Base-by-base conservation (phyloP, 495 filamentous ascomycete species). In the Penicillium arizonense region DNA sequence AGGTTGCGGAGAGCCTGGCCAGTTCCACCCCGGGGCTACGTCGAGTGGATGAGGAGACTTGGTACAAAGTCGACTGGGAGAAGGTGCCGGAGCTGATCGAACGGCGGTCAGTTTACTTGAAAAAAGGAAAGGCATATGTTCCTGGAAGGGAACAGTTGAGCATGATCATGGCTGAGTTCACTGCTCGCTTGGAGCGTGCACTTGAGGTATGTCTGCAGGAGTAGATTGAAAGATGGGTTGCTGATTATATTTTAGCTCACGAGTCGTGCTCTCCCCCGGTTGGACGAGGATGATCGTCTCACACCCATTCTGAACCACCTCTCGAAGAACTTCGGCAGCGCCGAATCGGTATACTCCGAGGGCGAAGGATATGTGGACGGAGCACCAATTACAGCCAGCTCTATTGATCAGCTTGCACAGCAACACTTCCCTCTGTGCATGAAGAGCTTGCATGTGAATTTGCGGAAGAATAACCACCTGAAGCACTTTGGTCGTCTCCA, bases 41-140 rank as follows among this genome's bases (percentile, higher is more conserved):
- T 63, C 71, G 75, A 44, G 68, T 79, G 20, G 85, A 93, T 28
- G 89, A 91, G n/a, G 88, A 91, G 52, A 80, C 75, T 5, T 99
- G 90, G 85, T 96, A 89, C 73, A 97, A 96, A 68, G 89, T 97
- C 4, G 90, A 96, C 63, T 99, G 93, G 90, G 87, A 89, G 68
- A 82, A 82, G 7, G 95, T 97, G 12, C 89, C 91, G 0, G 95
- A 97, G 58, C 72, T 99, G 36, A 85, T 99, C 4, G 92, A 96
- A 71, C 59, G 74, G 39, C 80, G 95, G 30, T 76, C 79, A 28
- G 90, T 96, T 3, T 85, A 91, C 42, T 42, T 99, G 48, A 87
- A 77, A 55, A 82, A 67, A 23, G 95, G 95, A 0, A 91, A 89
- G 63, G 95, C 95, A 2, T 99, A 91, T 67, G 94, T 99, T 14